phyloP scores from a whole-genome alignment of 441 rosid genomes.

The Arabidopsis lyrata region DNA sequence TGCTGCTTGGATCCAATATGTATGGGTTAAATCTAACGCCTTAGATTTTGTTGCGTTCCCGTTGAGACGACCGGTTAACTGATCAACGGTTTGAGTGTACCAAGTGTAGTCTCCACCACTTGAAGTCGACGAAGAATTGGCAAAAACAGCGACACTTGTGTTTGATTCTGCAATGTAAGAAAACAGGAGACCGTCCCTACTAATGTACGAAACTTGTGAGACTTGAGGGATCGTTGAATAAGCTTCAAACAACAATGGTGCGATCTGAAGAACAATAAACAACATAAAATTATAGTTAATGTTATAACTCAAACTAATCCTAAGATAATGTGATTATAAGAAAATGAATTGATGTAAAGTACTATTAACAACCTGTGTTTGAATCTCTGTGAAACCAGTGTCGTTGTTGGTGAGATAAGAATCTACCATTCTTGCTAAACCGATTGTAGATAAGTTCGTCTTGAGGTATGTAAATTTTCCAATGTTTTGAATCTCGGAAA shows the following conservation, averaged over 20 bases:
- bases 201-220: slow-evolving; percentile 67
- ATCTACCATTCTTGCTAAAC: slow-evolving; percentile 53
- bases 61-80: slow-evolving; percentile 50
- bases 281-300: neutral
- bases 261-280: slow-evolving; percentile 51
- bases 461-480: slow-evolving; percentile 29
- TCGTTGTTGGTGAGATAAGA: slow-evolving; percentile 43
- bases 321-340: neutral
- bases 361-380: slow-evolving; percentile 47
- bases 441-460: slow-evolving; percentile 43
- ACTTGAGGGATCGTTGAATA: slow-evolving; percentile 54
- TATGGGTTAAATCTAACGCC: slow-evolving; percentile 22
- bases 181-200: slow-evolving; percentile 57
- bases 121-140: slow-evolving; percentile 46
- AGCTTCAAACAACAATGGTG: slow-evolving; percentile 61
- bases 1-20: slow-evolving; percentile 44
- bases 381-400: slow-evolving; percentile 30
- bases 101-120: slow-evolving; percentile 44
- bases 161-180: slow-evolving; percentile 52
- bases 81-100: slow-evolving; percentile 63
- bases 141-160: slow-evolving; percentile 50
- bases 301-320: neutral
- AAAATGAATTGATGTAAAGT: neutral
- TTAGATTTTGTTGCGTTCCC: slow-evolving; percentile 49
- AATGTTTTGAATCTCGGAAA: slow-evolving; percentile 48